Evolutionary conservation across 169 alveolate genomes (phyloP), one percentile per base, ranked within the genome.

Genomic region (Hepatocystis sp.): DNA sequence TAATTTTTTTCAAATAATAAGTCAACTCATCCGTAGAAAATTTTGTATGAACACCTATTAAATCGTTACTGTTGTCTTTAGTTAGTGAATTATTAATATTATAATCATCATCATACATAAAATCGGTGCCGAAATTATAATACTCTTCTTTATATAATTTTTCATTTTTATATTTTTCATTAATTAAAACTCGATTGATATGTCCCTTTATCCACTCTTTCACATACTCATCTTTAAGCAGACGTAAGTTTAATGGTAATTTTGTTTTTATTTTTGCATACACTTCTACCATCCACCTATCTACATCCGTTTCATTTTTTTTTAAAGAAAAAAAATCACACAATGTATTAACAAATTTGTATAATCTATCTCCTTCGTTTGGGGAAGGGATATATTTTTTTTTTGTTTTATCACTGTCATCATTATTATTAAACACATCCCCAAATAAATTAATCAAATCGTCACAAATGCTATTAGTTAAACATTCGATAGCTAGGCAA

Each of bases 101-200:
- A n/a, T n/a, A n/a, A n/a, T n/a, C n/a, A n/a, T n/a, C n/a, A n/a
- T n/a, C 86, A 71, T 71, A 71, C 44, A 47, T 11, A 71, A 71
- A 71, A 71, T 71, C 86, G 49, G 39, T 56, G 8, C 86, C 86
- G 30, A 71, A 42, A 40, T 71, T 71, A 61, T 71, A 71, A 71
- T 71, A 71, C 36, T 71, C 58, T 42, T 71, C 86, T 56, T 56
- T 71, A 56, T 71, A 71, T 42, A 71, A 61, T 19, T 19, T 56
- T 71, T 71, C 63, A 71, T 71, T 71, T 11, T 71, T 71, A 28
- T 51, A 21, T 58, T 71, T 71, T 51, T 71, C 51, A 40, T 71
- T 71, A 15, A 11, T 19, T 56, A 71, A 63, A 21, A 71, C 86
- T 71, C 86, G 40, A 11, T 23, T 42, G 27, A 71, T 56, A 36